These are phyloP conservation scores for Populus hybrid DNA, from an alignment of 441 rosid genomes.

Conservation along the genomic window DNA sequence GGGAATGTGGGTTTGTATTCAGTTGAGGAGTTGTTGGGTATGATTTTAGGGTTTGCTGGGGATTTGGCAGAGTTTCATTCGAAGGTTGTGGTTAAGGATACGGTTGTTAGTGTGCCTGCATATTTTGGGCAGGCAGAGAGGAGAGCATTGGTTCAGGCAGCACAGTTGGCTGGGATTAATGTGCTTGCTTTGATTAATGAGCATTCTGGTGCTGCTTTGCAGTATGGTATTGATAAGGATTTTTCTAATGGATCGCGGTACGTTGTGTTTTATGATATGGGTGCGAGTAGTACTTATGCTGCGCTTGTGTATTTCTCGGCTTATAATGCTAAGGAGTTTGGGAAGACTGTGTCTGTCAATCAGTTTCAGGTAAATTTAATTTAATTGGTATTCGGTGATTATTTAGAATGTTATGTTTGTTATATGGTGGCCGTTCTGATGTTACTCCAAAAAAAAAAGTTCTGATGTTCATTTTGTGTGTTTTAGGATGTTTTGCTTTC, in stretches of 20 bases:
- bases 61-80: slow-evolving; percentile 82
- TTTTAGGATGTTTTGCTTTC: background rate
- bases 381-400: background rate
- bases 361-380: slow-evolving; percentile 76
- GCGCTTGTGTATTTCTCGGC: slow-evolving; percentile 86
- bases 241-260: slow-evolving; percentile 80
- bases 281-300: slow-evolving; percentile 82
- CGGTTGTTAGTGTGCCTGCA: slow-evolving; percentile 80
- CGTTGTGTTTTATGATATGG: slow-evolving; percentile 94
- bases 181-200: slow-evolving; percentile 77
- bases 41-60: slow-evolving; percentile 67
- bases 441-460: background rate
- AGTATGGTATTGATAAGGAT: slow-evolving; percentile 95
- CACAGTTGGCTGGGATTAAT: slow-evolving; percentile 84
- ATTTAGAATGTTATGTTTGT: background rate
- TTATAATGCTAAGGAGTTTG: slow-evolving; percentile 73
- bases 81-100: slow-evolving; percentile 60
- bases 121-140: slow-evolving; percentile 96
- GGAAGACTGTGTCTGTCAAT: slow-evolving; percentile 76
- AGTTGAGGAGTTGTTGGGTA: slow-evolving; percentile 84
- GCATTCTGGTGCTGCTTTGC: slow-evolving; percentile 95
- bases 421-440: background rate
- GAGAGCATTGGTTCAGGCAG: slow-evolving; percentile 78
- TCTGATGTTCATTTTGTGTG: background rate
- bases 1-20: slow-evolving; percentile 41